A percentile compares a stretch with the other conserved stretches of the same genome.
phyloP scores from a whole-genome alignment of 768 basidiomycete species.

The Boletus vermiculosoides region DNA sequence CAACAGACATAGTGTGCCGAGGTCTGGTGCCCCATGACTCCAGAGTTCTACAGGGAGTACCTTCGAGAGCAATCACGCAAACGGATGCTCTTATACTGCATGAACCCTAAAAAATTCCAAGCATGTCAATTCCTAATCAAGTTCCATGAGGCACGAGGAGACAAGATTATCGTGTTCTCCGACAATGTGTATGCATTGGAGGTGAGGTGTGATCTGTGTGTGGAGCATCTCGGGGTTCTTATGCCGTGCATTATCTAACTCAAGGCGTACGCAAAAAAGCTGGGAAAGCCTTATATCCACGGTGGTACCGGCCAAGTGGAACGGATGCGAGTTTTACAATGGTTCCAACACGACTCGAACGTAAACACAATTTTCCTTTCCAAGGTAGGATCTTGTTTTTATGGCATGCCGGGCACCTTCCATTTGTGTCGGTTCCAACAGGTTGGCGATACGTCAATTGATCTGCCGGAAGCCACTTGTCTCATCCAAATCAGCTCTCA shows the following conservation, averaged over 20 bases:
- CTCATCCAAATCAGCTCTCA: slow-evolving; percentile 99
- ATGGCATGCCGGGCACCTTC: slow-evolving; percentile 11
- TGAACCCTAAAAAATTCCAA: slow-evolving; percentile 99
- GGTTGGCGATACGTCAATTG: slow-evolving; percentile 99
- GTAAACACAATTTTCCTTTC: slow-evolving; percentile 99
- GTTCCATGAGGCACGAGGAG: slow-evolving; percentile 95
- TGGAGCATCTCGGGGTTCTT: background rate
- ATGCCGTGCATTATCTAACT: slow-evolving; percentile 1
- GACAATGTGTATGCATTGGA: slow-evolving; percentile 97
- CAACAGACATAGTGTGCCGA: slow-evolving; percentile 77
- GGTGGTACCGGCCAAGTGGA: slow-evolving; percentile 94
- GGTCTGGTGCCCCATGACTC: slow-evolving; percentile 99
- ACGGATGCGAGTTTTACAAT: slow-evolving; percentile 90
- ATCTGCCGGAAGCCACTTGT: slow-evolving; percentile 98
- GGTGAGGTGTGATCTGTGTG: slow-evolving; percentile 44
- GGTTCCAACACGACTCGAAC: slow-evolving; percentile 92
- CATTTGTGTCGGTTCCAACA: slow-evolving; percentile 32
- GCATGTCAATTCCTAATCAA: slow-evolving; percentile 98
- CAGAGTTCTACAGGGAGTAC: slow-evolving; percentile 98
- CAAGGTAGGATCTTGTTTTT: slow-evolving; percentile 54
- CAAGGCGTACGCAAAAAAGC: slow-evolving; percentile 89
- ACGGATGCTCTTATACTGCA: slow-evolving; percentile 95
- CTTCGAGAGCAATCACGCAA: slow-evolving; percentile 89
- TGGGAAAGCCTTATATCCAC: slow-evolving; percentile 94
- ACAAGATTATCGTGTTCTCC: slow-evolving; percentile 99